Conservation (phyloP, 179 eudicot species). For the Silene coronaria region DNA sequence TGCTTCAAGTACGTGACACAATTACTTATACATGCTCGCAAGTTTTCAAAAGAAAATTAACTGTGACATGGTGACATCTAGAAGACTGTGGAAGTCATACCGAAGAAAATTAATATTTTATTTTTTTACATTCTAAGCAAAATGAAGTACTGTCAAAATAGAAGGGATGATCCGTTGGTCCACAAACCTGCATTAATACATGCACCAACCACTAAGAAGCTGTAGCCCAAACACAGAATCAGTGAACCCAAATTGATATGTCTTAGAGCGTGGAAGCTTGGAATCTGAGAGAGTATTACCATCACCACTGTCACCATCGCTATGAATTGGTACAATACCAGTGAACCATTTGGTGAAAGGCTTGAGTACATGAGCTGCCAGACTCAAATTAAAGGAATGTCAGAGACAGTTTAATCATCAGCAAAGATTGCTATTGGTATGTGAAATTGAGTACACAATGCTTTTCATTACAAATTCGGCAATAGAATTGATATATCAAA, state of each 20-base stretch:
- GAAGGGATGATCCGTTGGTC: background rate
- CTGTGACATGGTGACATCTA: no score
- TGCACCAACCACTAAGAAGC: constrained; percentile 43
- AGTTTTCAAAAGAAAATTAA: no score
- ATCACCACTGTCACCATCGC: constrained; percentile 46
- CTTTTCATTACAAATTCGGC: no score
- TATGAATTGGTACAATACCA: constrained; percentile 74
- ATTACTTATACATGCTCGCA: no score
- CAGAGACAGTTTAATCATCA: constrained; percentile 7
- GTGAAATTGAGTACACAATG: background rate
- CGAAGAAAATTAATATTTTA: no score
- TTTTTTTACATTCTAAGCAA: background rate
- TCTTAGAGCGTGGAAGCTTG: constrained; percentile 45
- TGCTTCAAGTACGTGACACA: no score
- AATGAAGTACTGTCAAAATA: background rate
- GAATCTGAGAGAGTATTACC: constrained; percentile 36
- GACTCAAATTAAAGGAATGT: background rate
- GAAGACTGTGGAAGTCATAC: no score
- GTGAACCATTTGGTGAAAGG: constrained; percentile 49
- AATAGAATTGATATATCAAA: no score
- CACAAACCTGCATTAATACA: constrained; percentile 36
- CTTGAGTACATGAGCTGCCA: constrained; percentile 64
- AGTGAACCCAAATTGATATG: constrained; percentile 38
- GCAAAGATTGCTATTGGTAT: background rate
- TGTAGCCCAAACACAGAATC: constrained; percentile 61